phyloP scores from a whole-genome alignment of 2,329 filamentous ascomycete species.

The Truncatella angustata region DNA sequence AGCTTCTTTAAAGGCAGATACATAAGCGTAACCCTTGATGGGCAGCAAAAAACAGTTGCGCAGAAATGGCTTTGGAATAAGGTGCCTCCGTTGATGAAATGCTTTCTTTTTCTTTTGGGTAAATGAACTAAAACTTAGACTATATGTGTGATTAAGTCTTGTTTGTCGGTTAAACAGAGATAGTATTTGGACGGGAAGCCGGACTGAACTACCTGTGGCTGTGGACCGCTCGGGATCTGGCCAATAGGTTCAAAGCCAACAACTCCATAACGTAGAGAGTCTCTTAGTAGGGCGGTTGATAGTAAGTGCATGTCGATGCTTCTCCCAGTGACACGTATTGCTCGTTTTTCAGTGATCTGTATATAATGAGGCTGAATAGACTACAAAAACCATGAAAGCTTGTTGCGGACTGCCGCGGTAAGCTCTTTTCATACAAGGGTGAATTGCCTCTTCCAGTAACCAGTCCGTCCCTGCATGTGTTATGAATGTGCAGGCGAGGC shows the following conservation, averaged over 20 bases:
- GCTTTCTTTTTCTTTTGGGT: slow-evolving; percentile 52
- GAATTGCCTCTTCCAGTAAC: slow-evolving; percentile 1
- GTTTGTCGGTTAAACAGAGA: slow-evolving; percentile 70
- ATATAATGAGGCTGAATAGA: neutral
- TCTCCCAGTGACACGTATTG: too few species aligned
- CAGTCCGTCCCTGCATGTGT: neutral
- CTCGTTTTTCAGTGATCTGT: too few species aligned
- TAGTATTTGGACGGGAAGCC: slow-evolving; percentile 48
- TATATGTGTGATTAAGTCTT: slow-evolving; percentile 62
- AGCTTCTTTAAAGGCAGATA: slow-evolving; percentile 42
- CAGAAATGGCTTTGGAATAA: slow-evolving; percentile 63
- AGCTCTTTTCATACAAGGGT: neutral
- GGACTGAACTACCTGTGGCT: neutral
- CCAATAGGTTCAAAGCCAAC: slow-evolving; percentile 16
- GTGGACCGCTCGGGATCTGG: slow-evolving; percentile 16
- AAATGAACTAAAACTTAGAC: slow-evolving; percentile 62
- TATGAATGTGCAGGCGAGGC: too few species aligned
- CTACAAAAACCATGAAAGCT: neutral
- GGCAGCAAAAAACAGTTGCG: slow-evolving; percentile 66
- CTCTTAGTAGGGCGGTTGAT: too few species aligned
- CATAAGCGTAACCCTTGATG: slow-evolving; percentile 60
- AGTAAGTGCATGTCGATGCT: too few species aligned
- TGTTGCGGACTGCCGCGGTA: neutral
- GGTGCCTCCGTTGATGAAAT: slow-evolving; percentile 57
- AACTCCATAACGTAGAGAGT: too few species aligned